Conservation (phyloP, 2,329 filamentous ascomycete species). For the Neoarthrinium moseri region DNA sequence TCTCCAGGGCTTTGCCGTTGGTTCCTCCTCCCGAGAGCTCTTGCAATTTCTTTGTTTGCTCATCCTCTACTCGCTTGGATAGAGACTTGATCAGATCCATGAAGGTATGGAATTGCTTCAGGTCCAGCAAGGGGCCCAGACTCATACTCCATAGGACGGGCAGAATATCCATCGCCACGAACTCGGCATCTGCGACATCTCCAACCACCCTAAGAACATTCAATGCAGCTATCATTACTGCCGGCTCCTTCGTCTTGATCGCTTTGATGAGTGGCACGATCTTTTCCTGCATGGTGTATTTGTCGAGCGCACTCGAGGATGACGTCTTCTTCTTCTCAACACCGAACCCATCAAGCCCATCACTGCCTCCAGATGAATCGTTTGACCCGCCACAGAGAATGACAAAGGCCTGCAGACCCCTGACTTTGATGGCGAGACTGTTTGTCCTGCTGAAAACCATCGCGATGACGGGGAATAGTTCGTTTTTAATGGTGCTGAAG, state of each 20-base stretch:
- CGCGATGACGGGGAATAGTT: constrained; percentile 90
- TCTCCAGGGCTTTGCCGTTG: constrained; percentile 46
- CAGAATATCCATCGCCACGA: constrained; percentile 86
- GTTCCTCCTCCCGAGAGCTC: constrained; percentile 68
- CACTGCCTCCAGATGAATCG: constrained; percentile 49
- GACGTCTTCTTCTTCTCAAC: constrained; percentile 58
- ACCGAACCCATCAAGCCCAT: constrained; percentile 74
- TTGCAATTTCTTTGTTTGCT: constrained; percentile 84
- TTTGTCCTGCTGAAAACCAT: constrained; percentile 89
- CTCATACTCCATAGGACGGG: constrained; percentile 91
- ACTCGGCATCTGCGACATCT: constrained; percentile 79
- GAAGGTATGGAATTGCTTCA: constrained; percentile 84
- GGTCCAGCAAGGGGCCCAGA: constrained; percentile 81
- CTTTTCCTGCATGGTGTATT: constrained; percentile 98
- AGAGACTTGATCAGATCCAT: constrained; percentile 85
- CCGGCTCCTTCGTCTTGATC: constrained; percentile 97
- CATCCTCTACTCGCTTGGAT: constrained; percentile 78
- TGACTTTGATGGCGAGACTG: constrained; percentile 91
- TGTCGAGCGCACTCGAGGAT: constrained; percentile 81
- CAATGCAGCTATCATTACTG: constrained; percentile 92
- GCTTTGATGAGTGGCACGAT: constrained; percentile 85
- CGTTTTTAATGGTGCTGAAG: constrained; percentile 95
- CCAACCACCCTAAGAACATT: constrained; percentile 84
- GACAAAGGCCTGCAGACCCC: constrained; percentile 85
- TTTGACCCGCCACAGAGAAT: constrained; percentile 80